Percentiles rank a stretch among this genome's conserved stretches.
phyloP scores from a whole-genome alignment of 1,284 basidiomycete species.

The Pseudozyma sp. region DNA sequence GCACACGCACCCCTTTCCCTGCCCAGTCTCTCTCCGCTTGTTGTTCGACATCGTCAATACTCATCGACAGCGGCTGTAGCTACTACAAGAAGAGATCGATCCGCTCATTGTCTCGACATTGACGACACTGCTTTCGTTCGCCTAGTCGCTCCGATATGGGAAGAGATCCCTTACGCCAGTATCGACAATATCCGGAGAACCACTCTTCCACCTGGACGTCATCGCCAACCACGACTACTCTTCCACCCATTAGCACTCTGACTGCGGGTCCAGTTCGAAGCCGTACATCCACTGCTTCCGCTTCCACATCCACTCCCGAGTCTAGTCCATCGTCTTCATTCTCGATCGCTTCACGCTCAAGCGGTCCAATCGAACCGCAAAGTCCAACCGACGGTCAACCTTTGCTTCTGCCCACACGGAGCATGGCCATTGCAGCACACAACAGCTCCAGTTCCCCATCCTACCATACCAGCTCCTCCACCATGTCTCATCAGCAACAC shows the following conservation, averaged over 20 bases:
- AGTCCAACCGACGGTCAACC: constrained; percentile 38
- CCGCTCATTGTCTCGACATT: not conserved
- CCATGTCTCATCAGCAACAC: constrained; percentile 10
- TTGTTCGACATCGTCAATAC: too few species aligned
- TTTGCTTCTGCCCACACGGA: constrained; percentile 12
- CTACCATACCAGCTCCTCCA: not conserved
- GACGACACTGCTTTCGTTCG: not conserved
- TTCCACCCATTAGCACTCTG: constrained; percentile 28
- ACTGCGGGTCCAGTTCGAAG: constrained; percentile 3
- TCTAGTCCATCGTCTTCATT: constrained; percentile 22
- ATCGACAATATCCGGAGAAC: constrained; percentile 21
- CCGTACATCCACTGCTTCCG: constrained; percentile 17
- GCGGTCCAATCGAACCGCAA: constrained; percentile 23
- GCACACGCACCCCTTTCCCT: too few species aligned
- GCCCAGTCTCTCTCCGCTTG: too few species aligned
- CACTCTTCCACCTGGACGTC: constrained; percentile 18
- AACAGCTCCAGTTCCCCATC: not conserved
- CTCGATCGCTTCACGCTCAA: constrained; percentile 17
- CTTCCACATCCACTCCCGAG: constrained; percentile 15
- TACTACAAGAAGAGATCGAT: not conserved
- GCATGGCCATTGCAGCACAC: constrained; percentile 15
- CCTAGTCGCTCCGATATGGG: constrained; percentile 25
- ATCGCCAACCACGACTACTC: constrained; percentile 3
- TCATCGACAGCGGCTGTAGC: too few species aligned
- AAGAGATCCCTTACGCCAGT: constrained; percentile 8